phyloP scores from a whole-genome alignment of 2,329 filamentous ascomycete genomes.

The Pseudocercospora vitis region DNA sequence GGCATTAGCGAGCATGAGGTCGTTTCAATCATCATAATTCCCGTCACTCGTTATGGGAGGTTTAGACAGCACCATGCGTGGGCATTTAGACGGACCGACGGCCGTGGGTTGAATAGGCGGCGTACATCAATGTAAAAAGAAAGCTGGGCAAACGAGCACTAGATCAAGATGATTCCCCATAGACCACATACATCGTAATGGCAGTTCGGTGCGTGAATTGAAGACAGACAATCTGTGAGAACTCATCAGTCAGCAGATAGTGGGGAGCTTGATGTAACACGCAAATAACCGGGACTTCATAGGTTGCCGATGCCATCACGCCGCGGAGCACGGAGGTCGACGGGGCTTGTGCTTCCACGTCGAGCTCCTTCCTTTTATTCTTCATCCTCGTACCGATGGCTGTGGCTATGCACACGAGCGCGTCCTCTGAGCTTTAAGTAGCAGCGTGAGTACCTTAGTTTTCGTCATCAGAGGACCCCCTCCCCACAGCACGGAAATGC shows the following conservation, averaged over 20 bases:
- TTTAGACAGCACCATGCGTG: constrained; percentile 24
- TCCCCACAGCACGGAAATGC: too few relatives aligned
- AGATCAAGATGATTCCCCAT: background rate
- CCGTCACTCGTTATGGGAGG: constrained; percentile 22
- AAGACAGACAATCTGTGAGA: background rate
- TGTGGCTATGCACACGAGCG: too few relatives aligned
- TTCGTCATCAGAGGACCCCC: too few relatives aligned
- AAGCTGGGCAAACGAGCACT: background rate
- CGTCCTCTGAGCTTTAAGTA: too few relatives aligned
- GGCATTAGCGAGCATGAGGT: constrained; percentile 10
- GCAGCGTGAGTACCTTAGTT: too few relatives aligned
- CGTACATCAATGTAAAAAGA: constrained; percentile 1
- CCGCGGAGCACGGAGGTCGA: background rate
- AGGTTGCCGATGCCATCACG: too few relatives aligned
- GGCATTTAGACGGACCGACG: constrained; percentile 19
- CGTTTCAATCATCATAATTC: constrained; percentile 13
- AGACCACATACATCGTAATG: constrained; percentile 3
- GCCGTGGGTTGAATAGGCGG: background rate
- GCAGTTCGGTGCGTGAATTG: background rate
- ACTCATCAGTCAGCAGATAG: background rate
- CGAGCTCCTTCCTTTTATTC: too few relatives aligned
- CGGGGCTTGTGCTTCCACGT: too few relatives aligned
- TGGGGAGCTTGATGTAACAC: background rate
- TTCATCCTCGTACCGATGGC: too few relatives aligned
- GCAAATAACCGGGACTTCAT: background rate